Base-by-base conservation (phyloP, 176 grass and related monocot species). In the Calamus simplicifolius region DNA sequence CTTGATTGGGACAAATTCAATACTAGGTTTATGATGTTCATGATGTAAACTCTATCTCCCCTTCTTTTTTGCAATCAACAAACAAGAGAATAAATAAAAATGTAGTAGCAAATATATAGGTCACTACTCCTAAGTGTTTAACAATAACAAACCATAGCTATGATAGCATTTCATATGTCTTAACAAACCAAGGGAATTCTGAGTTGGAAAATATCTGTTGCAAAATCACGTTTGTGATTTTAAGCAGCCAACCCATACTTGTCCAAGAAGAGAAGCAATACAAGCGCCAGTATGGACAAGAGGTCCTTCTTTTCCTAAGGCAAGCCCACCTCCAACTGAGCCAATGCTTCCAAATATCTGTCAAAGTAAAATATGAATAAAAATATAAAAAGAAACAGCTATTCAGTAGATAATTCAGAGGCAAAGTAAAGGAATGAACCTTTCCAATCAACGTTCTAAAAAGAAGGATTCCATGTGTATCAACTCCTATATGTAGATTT, bases 321-420 rank as follows among this genome's bases (percentile, higher is more conserved):
- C 87, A 72, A 97, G 68, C 62, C 93, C 93, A 64, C 93, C 93
- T 78, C 93, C 93, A 77, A 97, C 93, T 27, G 93, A 97, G 57
- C 93, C 93, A 58, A 97, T 97, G 81, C 93, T 97, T 70, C 93
- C 93, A 78, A 97, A 91, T 70, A 97, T 92, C 93, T 97, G 65
- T 69, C 35, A 12, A 43, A 43, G 35, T 12, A 43, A 43, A 43
- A 43, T 43, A 8, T 12, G 13, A 43, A 43, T 43, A 43, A 43
- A 43, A 12, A 43, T 13, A 43, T 43, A 43, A 43, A 43, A 43
- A 43, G 48, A 14, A 29, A 16, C 18, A 13, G 30, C 3, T 19
- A 25, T 27, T 19, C 29, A 70, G 58, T 51, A 48, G 60, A 71
- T 3, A 23, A 54, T 14, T 57, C 31, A 66, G 8, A 67, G 31